phyloP scores from a whole-genome alignment of 1,139 yeast genomes.

The Pneumocystis wakefieldiae region DNA sequence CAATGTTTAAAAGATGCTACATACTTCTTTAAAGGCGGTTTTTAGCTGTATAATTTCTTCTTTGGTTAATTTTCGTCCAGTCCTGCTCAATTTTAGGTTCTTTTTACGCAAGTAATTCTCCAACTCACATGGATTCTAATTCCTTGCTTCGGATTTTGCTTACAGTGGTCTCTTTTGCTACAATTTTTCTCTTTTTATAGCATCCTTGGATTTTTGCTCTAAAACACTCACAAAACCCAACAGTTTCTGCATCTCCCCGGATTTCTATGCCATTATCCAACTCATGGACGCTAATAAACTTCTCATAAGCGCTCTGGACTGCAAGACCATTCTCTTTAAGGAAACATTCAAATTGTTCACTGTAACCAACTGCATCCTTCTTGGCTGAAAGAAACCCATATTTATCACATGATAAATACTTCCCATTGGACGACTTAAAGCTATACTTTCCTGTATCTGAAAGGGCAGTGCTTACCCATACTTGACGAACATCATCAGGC shows the following conservation, averaged over 20 bases:
- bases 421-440: conserved; percentile 6
- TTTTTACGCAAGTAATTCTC: not conserved
- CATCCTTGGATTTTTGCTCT: not conserved
- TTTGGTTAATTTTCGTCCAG: conserved; percentile 9
- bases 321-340: conserved; percentile 6
- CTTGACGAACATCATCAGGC: conserved; percentile 12
- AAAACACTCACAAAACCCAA: conserved; percentile 7
- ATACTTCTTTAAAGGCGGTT: conserved; percentile 5
- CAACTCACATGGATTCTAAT: conserved; percentile 3
- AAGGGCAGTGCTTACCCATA: conserved; percentile 7
- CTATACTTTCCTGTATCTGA: conserved; percentile 4
- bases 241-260: conserved; percentile 3
- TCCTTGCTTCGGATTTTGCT: conserved; percentile 3
- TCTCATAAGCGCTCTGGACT: conserved; percentile 4
- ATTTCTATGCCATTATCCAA: conserved; percentile 2
- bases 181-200: not conserved
- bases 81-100: conserved; percentile 1
- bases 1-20: not conserved
- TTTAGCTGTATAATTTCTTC: conserved; percentile 8
- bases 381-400: conserved; percentile 9
- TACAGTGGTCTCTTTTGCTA: not conserved
- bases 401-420: conserved; percentile 9
- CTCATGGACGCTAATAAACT: conserved; percentile 4
- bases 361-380: conserved; percentile 11
- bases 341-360: conserved; percentile 9